phyloP scores from a whole-genome alignment of 306 rosid species.

The Rosa multiflora region DNA sequence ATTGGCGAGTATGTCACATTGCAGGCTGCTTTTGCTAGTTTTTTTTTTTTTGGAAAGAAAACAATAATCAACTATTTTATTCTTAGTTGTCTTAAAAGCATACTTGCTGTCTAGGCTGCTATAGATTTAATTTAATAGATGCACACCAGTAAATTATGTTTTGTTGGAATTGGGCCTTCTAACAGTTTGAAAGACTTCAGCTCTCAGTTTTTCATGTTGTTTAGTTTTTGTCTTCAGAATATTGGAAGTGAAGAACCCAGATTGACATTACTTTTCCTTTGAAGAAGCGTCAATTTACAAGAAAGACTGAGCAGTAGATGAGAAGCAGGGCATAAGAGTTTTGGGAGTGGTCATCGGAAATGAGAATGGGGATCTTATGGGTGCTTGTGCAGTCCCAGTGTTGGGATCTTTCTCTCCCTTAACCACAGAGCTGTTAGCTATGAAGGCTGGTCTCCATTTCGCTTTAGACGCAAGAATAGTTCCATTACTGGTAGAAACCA shows the following conservation, averaged over 20 bases:
- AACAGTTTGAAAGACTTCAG: background rate
- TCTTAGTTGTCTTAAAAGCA: slow-evolving; percentile 7
- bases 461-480: background rate
- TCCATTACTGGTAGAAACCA: no score
- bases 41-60: no score
- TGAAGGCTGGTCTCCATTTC: background rate
- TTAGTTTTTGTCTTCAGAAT: slow-evolving; percentile 25
- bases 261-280: slow-evolving; percentile 15
- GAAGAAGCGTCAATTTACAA: background rate
- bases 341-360: no score
- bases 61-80: background rate
- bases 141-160: background rate
- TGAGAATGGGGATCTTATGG: background rate
- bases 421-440: background rate
- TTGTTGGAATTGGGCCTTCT: background rate
- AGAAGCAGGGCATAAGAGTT: background rate
- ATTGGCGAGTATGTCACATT: slow-evolving; percentile 93
- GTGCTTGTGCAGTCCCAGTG: background rate
- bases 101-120: background rate
- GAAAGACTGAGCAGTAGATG: background rate
- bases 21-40: slow-evolving; percentile 45
- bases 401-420: background rate
- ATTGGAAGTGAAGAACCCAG: slow-evolving; percentile 29
- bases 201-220: background rate
- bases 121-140: background rate